Base-by-base conservation (phyloP, 148 eudicot genomes). In the Spergularia bocconei region DNA sequence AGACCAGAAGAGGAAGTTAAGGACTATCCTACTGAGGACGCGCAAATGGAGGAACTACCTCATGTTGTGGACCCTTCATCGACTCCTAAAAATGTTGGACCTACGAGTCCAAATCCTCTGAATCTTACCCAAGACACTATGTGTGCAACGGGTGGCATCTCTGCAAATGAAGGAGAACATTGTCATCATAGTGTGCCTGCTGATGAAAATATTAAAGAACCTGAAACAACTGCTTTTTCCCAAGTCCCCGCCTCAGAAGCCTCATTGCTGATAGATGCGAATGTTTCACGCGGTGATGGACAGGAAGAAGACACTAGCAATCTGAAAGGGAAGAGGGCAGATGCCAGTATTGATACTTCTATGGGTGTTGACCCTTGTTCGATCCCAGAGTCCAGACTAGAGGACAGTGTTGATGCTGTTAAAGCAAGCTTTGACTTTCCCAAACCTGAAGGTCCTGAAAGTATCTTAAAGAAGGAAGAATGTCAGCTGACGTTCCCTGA, bases 81-180 rank as follows among this genome's bases (percentile, higher is more conserved):
- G 29, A 23, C 78, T 70, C 78, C 74, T 57, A 85, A 66, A 67
- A 79, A 51, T 39, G 73, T 67, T 19, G 29, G 25, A 60, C 74
- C 83, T 62, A 59, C 69, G 19, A 52, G 29, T 79, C 84, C 50
- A 82, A 58, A 74, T 73, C 79, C 83, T 36, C 36, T 70, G 58
- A 66, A 55, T 39, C 48, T 72, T 69, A 69, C 38, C 70, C 58
- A 75, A 38, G 73, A 69, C 75, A 79, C 52, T 81, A 53, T 59
- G 55, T 51, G 73, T 78, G 87, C 76, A 53, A 71, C 50, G 13
- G 72, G 44, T 77, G 80, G 77, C 69, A 10, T 76, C 58, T 63
- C 74, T 77, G 76, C 48, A 41, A 53, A 80, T 69, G 80, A 79
- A 55, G 65, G 72, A 72, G 75, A 78, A 69, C 61, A 25, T 60